Conservation (phyloP, 805 yeast genomes). For the Sugiyamaella floridensis region DNA sequence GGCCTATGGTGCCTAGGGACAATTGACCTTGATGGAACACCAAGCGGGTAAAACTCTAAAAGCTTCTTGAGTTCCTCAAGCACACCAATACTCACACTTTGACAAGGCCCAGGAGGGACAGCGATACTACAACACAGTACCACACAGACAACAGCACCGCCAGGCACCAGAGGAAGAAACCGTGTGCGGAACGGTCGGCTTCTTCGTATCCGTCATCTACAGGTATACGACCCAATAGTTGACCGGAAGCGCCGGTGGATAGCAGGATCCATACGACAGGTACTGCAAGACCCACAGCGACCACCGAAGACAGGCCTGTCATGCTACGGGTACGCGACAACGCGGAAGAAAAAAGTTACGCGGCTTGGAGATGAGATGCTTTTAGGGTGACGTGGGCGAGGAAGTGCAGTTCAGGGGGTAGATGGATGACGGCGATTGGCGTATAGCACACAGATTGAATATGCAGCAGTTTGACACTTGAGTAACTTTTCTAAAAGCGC, state of each 20-base stretch:
- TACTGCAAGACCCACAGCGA: background rate
- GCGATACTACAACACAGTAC: slow-evolving; percentile 10
- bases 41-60: too few relatives aligned
- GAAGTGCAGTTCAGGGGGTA: too few relatives aligned
- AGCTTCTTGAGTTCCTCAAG: too few relatives aligned
- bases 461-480: too few relatives aligned
- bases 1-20: too few relatives aligned
- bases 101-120: slow-evolving; percentile 10
- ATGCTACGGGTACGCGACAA: background rate
- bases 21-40: too few relatives aligned
- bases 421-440: too few relatives aligned
- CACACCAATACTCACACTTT: background rate
- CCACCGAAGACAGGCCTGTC: background rate
- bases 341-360: background rate
- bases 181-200: background rate
- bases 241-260: background rate
- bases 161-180: background rate
- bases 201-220: background rate
- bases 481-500: too few relatives aligned
- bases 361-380: background rate
- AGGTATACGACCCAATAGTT: background rate
- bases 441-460: too few relatives aligned
- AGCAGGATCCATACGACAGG: background rate
- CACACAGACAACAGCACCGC: slow-evolving; percentile 11
- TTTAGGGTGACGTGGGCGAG: background rate